Percentiles rank a stretch among this genome's conserved stretches.
Conservation (phyloP, 2,329 filamentous ascomycete genomes). For the Zopfia rhizophila region DNA sequence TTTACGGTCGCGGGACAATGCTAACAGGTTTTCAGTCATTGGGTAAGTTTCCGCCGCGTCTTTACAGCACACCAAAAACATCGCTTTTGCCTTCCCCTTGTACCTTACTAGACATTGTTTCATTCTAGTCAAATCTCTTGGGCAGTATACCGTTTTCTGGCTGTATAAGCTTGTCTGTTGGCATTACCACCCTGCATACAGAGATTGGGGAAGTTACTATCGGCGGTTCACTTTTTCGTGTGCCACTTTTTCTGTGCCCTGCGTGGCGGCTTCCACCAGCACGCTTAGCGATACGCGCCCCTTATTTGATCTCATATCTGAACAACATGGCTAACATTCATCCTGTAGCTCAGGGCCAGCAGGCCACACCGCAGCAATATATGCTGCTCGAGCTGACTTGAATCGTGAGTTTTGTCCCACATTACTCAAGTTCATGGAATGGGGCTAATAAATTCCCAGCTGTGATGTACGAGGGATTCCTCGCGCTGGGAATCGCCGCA, state of each 20-base stretch:
- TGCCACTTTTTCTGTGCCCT: too few relatives aligned
- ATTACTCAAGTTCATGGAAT: background rate
- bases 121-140: too few relatives aligned
- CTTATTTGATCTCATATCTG: too few relatives aligned
- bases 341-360: slow-evolving; percentile 85
- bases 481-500: slow-evolving; percentile 95
- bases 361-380: slow-evolving; percentile 96
- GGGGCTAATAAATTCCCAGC: slow-evolving; percentile 59
- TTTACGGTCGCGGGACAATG: slow-evolving; percentile 10
- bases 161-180: too few relatives aligned
- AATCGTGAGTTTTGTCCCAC: slow-evolving; percentile 69
- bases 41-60: slow-evolving; percentile 42
- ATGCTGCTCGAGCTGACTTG: slow-evolving; percentile 92
- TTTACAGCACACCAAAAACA: slow-evolving; percentile 17
- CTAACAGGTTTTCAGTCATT: slow-evolving; percentile 48
- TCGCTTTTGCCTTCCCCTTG: slow-evolving; percentile 1
- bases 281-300: too few relatives aligned
- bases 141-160: too few relatives aligned
- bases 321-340: slow-evolving; percentile 56
- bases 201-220: too few relatives aligned
- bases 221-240: too few relatives aligned
- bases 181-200: too few relatives aligned
- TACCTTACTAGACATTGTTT: background rate
- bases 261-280: too few relatives aligned
- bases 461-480: slow-evolving; percentile 96